These are phyloP conservation scores for Blastocystis sp. DNA, from an alignment of 352 stramenopile species.

Conservation along the genomic window DNA sequence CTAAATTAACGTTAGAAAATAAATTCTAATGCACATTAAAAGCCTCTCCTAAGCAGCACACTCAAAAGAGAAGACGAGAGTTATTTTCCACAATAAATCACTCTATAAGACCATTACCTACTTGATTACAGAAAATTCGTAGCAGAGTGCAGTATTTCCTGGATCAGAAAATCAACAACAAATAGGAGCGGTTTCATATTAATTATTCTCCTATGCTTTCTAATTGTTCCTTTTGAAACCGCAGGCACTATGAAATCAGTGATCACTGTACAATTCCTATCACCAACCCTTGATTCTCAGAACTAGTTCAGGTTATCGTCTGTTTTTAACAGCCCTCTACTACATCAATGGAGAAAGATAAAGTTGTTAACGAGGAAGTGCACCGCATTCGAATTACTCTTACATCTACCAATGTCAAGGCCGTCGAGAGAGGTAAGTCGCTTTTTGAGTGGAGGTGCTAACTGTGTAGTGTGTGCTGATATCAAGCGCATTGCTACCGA, in stretches of 20 bases:
- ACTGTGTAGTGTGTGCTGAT: slow-evolving; percentile 83
- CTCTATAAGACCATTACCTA: slow-evolving; percentile 9
- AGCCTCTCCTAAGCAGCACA: neutral
- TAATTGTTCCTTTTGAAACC: neutral
- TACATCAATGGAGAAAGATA: slow-evolving; percentile 61
- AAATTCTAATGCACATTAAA: neutral
- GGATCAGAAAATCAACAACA: neutral
- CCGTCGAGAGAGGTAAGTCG: slow-evolving; percentile 87
- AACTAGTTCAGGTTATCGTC: slow-evolving; percentile 55
- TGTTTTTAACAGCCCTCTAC: slow-evolving; percentile 58
- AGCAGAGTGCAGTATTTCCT: slow-evolving; percentile 27
- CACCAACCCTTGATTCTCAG: neutral
- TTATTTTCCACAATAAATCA: neutral
- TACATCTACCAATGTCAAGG: slow-evolving; percentile 95
- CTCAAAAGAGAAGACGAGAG: too few relatives aligned
- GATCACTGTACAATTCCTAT: slow-evolving; percentile 16
- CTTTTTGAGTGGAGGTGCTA: neutral
- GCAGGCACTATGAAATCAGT: neutral
- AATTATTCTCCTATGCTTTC: neutral
- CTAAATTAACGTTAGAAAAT: neutral
- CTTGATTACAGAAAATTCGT: slow-evolving; percentile 2
- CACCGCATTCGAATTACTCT: slow-evolving; percentile 98
- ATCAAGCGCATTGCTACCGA: slow-evolving; percentile 94
- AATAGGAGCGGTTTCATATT: slow-evolving; percentile 13
- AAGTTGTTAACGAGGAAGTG: slow-evolving; percentile 68